These are phyloP conservation scores for Alternaria triticimaculans DNA, from an alignment of 2,329 filamentous ascomycete genomes.

Conservation along the genomic window DNA sequence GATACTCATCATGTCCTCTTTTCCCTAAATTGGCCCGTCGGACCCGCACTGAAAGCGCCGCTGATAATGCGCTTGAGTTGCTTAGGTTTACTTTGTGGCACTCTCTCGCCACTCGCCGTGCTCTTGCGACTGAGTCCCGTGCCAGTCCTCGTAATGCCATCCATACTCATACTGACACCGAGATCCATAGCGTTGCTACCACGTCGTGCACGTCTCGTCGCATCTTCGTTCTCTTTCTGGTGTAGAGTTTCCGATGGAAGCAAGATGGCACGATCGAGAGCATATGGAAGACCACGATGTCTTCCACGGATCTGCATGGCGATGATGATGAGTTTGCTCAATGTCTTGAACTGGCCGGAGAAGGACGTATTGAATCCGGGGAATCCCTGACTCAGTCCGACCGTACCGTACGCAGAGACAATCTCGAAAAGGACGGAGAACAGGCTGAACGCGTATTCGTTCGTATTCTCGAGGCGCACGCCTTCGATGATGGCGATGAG, in stretches of 20 bases:
- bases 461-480: slow-evolving; percentile 65
- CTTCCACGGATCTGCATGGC: slow-evolving; percentile 71
- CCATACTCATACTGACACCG: slow-evolving; percentile 4
- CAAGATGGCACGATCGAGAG: slow-evolving; percentile 73
- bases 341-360: slow-evolving; percentile 76
- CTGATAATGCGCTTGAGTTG: slow-evolving; percentile 30
- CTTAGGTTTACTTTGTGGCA: slow-evolving; percentile 13
- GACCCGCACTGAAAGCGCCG: slow-evolving; percentile 33
- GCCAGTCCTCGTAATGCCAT: slow-evolving; percentile 24
- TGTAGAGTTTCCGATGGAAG: slow-evolving; percentile 70
- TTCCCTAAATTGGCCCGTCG: slow-evolving; percentile 16
- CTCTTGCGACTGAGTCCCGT: slow-evolving; percentile 29
- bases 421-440: slow-evolving; percentile 55
- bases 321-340: slow-evolving; percentile 71
- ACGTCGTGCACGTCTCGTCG: slow-evolving; percentile 50
- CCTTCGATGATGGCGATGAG: slow-evolving; percentile 91
- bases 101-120: slow-evolving; percentile 17
- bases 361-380: slow-evolving; percentile 78
- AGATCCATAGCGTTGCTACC: slow-evolving; percentile 31
- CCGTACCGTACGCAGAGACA: slow-evolving; percentile 71
- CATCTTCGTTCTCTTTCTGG: slow-evolving; percentile 64
- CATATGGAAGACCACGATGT: slow-evolving; percentile 69
- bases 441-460: slow-evolving; percentile 60
- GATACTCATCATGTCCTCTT: slow-evolving; percentile 9
- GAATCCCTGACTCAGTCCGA: slow-evolving; percentile 88